phyloP scores from a whole-genome alignment of 768 basidiomycete species.

The Heimioporus sp. region DNA sequence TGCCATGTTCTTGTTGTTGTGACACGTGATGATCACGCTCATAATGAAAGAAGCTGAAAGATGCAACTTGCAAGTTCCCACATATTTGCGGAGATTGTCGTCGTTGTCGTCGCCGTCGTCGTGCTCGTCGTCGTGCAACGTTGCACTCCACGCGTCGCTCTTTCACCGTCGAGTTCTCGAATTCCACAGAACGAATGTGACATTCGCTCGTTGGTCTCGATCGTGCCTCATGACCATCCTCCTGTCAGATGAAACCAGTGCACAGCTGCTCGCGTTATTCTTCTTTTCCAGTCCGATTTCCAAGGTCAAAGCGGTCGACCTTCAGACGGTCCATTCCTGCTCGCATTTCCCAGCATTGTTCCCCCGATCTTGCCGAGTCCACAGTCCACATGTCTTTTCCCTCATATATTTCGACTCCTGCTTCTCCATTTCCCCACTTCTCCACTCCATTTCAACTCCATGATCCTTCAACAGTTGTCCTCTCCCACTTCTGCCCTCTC shows the following conservation, averaged over 20 bases:
- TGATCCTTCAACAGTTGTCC: constrained; percentile 5
- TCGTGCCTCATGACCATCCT: constrained; percentile 10
- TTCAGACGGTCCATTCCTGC: constrained; percentile 3
- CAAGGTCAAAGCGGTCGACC: constrained; percentile 11
- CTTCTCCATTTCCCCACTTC: constrained; percentile 3
- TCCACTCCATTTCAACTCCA: constrained; percentile 8
- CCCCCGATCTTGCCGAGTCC: constrained; percentile 13
- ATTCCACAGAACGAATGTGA: not conserved
- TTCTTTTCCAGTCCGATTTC: not conserved
- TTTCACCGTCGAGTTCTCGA: constrained; percentile 6
- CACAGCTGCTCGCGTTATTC: not conserved
- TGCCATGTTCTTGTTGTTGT: not conserved
- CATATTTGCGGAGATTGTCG: constrained; percentile 17
- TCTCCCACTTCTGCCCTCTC: constrained; percentile 14
- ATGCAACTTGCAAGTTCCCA: not conserved
- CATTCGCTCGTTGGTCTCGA: not conserved
- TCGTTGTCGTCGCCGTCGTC: not conserved
- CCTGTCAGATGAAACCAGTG: constrained; percentile 14
- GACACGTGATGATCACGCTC: not conserved
- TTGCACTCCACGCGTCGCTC: not conserved
- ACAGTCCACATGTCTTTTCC: constrained; percentile 17
- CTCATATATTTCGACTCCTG: constrained; percentile 14
- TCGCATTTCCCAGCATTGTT: constrained; percentile 13
- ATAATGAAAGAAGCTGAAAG: not conserved
- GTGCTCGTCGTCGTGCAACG: constrained; percentile 7